Conservation (phyloP, 306 rosid species). For the Cercis canadensis region DNA sequence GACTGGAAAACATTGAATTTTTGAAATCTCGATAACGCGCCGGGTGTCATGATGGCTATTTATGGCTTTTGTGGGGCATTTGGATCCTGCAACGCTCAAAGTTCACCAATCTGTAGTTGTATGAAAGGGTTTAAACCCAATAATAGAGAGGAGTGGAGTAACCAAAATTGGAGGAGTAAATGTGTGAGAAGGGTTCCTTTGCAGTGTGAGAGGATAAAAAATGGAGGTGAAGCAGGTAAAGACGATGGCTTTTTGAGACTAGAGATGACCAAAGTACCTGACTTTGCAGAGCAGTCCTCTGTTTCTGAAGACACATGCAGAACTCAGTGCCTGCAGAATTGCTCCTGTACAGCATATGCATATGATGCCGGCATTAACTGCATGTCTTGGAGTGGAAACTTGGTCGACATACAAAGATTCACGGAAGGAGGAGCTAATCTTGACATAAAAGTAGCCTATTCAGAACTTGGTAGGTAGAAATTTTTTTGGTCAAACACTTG, state of each 20-base stretch:
- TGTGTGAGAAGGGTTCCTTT: slow-evolving; percentile 27
- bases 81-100: slow-evolving; percentile 2
- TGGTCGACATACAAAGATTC: slow-evolving; percentile 24
- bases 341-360: slow-evolving; percentile 44
- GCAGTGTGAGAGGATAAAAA: slow-evolving; percentile 35
- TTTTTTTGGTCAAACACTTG: background rate
- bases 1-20: no score
- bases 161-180: slow-evolving; percentile 9
- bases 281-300: background rate
- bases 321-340: slow-evolving; percentile 23
- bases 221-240: background rate
- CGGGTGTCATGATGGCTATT: no score
- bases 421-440: slow-evolving; percentile 34
- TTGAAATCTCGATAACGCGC: no score
- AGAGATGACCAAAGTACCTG: slow-evolving; percentile 45
- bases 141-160: slow-evolving; percentile 26
- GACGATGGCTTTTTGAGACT: slow-evolving; percentile 41
- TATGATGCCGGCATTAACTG: slow-evolving; percentile 27
- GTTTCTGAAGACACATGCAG: background rate
- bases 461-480: slow-evolving; percentile 24
- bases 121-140: slow-evolving; percentile 46
- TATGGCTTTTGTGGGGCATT: slow-evolving; percentile 40
- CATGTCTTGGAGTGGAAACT: slow-evolving; percentile 33
- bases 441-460: slow-evolving; percentile 17
- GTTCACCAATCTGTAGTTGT: slow-evolving; percentile 40